phyloP scores from a whole-genome alignment of 2,329 filamentous ascomycete species.

The Ascocoryne sarcoides region DNA sequence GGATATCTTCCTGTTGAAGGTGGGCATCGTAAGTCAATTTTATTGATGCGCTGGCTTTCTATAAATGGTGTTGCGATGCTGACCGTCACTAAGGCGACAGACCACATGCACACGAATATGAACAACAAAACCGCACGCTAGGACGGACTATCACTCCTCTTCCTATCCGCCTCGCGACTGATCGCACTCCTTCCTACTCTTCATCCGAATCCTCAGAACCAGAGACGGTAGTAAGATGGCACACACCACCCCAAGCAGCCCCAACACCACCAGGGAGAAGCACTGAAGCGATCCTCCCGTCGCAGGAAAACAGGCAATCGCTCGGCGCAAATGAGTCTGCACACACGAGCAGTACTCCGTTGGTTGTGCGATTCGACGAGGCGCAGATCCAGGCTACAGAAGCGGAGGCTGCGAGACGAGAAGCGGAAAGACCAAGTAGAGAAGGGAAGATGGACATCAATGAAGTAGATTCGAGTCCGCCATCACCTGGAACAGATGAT shows the following conservation, averaged over 20 bases:
- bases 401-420: conserved; percentile 15
- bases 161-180: conserved; percentile 16
- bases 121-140: conserved; percentile 14
- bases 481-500: conserved; percentile 76
- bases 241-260: conserved; percentile 14
- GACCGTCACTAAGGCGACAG: conserved; percentile 12
- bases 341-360: conserved; percentile 15
- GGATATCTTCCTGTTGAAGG: conserved; percentile 16
- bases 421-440: too few relatives aligned
- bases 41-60: conserved; percentile 12
- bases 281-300: conserved; percentile 9
- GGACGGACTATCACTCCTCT: conserved; percentile 18
- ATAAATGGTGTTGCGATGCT: conserved; percentile 9
- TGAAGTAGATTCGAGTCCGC: conserved; percentile 30
- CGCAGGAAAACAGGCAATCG: conserved; percentile 8
- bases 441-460: conserved; percentile 14
- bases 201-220: conserved; percentile 18
- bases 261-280: conserved; percentile 3
- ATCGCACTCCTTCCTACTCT: conserved; percentile 17
- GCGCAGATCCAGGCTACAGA: conserved; percentile 20
- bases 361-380: conserved; percentile 24
- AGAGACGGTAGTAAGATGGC: conserved; percentile 22
- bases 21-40: conserved; percentile 21
- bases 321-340: conserved; percentile 18
- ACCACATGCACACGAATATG: conserved; percentile 18